phyloP scores from a whole-genome alignment of 345 rosid species.

The Arabis alpina region DNA sequence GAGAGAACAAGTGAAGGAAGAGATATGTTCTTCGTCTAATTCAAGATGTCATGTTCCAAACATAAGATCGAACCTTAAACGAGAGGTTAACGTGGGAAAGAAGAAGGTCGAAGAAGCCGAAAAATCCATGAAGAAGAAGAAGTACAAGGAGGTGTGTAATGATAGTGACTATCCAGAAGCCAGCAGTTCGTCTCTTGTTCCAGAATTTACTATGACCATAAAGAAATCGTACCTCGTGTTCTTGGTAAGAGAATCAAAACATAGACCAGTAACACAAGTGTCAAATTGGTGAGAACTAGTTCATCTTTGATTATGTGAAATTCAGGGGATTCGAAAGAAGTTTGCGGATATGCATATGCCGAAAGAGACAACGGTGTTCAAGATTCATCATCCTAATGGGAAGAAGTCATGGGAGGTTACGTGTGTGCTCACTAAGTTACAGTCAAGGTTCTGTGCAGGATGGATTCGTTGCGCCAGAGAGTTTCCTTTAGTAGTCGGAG shows the following conservation, averaged over 20 bases:
- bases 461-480: constrained; percentile 35
- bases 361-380: constrained; percentile 14
- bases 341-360: constrained; percentile 21
- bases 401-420: constrained; percentile 29
- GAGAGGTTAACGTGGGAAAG: constrained; percentile 22
- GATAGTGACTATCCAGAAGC: not conserved
- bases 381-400: constrained; percentile 1
- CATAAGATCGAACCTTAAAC: constrained; percentile 13
- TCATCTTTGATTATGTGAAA: not conserved
- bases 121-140: not conserved
- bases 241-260: constrained; percentile 34
- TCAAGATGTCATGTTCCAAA: not conserved
- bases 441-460: constrained; percentile 35
- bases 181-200: constrained; percentile 13
- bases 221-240: constrained; percentile 26
- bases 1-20: constrained; percentile 20
- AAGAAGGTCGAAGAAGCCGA: not conserved
- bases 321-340: constrained; percentile 12
- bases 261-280: constrained; percentile 1
- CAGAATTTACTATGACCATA: constrained; percentile 24
- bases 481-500: constrained; percentile 26
- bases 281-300: not conserved
- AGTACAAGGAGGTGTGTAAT: constrained; percentile 5
- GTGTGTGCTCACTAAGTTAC: not conserved
- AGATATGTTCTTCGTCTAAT: constrained; percentile 17